Conservation (phyloP, 2,329 filamentous ascomycete genomes). For the Ophiostoma himal-ulmi region DNA sequence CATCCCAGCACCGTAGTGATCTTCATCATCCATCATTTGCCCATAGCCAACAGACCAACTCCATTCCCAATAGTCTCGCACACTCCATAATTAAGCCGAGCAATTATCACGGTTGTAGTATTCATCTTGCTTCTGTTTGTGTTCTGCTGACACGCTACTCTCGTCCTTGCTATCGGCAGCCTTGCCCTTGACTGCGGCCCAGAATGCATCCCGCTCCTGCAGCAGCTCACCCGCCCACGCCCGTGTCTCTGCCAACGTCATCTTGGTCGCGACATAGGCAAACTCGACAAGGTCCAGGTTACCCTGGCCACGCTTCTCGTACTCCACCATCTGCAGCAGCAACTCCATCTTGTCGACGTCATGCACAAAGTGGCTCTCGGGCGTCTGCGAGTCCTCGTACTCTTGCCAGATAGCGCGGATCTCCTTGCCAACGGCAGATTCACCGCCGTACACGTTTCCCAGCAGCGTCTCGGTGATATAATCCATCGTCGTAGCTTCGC, state of each 20-base stretch:
- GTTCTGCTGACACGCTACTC: conserved; percentile 12
- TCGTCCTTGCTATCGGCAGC: neutral
- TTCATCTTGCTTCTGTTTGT: conserved; percentile 16
- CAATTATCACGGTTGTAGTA: conserved; percentile 18
- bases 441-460: conserved; percentile 66
- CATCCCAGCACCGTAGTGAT: neutral
- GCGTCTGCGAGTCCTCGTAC: conserved; percentile 81
- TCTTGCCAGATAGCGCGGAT: conserved; percentile 85
- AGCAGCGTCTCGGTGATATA: conserved; percentile 72
- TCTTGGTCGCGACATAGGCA: conserved; percentile 65
- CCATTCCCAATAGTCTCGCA: neutral
- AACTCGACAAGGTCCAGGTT: conserved; percentile 80
- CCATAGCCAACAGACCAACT: neutral
- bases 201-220: conserved; percentile 54
- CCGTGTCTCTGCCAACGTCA: conserved; percentile 71
- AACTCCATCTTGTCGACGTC: conserved; percentile 97
- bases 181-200: conserved; percentile 5
- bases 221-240: conserved; percentile 68
- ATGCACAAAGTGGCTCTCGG: conserved; percentile 85
- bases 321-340: conserved; percentile 91
- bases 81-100: neutral
- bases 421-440: conserved; percentile 52
- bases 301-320: conserved; percentile 67
- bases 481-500: conserved; percentile 87
- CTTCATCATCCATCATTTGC: neutral